Conservation (phyloP, 805 yeast genomes). For the Lipomyces orientalis region DNA sequence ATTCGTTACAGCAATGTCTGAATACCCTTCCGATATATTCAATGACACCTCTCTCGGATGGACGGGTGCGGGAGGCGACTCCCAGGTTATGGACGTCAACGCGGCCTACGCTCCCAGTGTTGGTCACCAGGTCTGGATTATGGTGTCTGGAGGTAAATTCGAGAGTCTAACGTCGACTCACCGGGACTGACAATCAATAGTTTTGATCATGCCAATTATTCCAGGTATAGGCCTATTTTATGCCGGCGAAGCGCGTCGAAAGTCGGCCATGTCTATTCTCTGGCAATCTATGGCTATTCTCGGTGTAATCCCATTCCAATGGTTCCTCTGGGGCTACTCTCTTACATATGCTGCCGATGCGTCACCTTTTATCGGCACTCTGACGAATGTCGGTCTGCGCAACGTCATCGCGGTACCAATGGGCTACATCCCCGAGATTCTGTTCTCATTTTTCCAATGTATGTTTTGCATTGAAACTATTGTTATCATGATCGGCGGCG, state of each 20-base stretch:
- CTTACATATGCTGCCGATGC: slow-evolving; percentile 76
- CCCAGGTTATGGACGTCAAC: slow-evolving; percentile 68
- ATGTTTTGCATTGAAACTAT: slow-evolving; percentile 96
- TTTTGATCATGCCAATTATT: slow-evolving; percentile 91
- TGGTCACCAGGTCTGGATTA: slow-evolving; percentile 78
- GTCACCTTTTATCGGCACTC: slow-evolving; percentile 80
- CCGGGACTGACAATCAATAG: neutral
- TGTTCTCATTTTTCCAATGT: slow-evolving; percentile 90
- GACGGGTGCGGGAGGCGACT: slow-evolving; percentile 63
- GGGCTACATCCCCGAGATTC: slow-evolving; percentile 78
- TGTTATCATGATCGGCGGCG: slow-evolving; percentile 93
- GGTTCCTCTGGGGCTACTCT: slow-evolving; percentile 99
- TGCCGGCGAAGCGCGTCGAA: slow-evolving; percentile 91
- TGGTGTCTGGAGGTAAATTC: slow-evolving; percentile 46
- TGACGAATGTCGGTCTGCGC: slow-evolving; percentile 78
- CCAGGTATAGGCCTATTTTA: slow-evolving; percentile 94
- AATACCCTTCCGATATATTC: slow-evolving; percentile 27
- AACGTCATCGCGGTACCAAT: slow-evolving; percentile 80
- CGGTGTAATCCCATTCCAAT: slow-evolving; percentile 83
- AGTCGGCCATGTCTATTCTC: slow-evolving; percentile 86
- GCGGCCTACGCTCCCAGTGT: slow-evolving; percentile 58
- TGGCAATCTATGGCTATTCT: slow-evolving; percentile 96
- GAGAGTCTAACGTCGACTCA: neutral
- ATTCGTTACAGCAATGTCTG: slow-evolving; percentile 20
- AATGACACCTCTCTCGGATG: slow-evolving; percentile 29